These are phyloP conservation scores for Sporodiniella umbellata DNA, from an alignment of 371 early-diverging fungal species.

Conservation along the genomic window DNA sequence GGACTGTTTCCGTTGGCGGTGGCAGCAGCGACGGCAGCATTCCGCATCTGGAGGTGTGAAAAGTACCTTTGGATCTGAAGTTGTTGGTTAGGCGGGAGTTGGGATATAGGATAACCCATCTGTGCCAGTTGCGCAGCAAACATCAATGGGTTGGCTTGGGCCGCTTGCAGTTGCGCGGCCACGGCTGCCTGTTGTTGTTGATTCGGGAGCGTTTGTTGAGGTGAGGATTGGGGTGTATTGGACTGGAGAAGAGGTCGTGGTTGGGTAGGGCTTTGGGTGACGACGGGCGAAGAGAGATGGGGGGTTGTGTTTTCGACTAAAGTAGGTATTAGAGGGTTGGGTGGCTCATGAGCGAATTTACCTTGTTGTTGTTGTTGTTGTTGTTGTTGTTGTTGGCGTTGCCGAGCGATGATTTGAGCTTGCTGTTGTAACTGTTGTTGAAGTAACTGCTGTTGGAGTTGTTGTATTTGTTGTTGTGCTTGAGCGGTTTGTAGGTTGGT, in stretches of 20 bases:
- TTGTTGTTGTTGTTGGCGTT: slow-evolving; percentile 10
- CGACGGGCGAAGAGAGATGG: slow-evolving; percentile 16
- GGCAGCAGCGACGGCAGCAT: slow-evolving; percentile 25
- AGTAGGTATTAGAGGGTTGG: slow-evolving; percentile 4
- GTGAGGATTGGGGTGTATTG: slow-evolving; percentile 17
- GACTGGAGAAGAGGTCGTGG: slow-evolving; percentile 1
- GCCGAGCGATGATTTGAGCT: slow-evolving; percentile 5
- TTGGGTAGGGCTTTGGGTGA: slow-evolving; percentile 9
- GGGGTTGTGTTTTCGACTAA: slow-evolving; percentile 9
- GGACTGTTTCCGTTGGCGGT: background rate
- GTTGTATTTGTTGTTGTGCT: slow-evolving; percentile 9
- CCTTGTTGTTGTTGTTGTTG: slow-evolving; percentile 13
- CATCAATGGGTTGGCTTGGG: slow-evolving; percentile 29
- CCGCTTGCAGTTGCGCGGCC: slow-evolving; percentile 22
- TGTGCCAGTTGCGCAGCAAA: slow-evolving; percentile 43
- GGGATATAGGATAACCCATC: slow-evolving; percentile 44
- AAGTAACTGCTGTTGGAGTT: background rate
- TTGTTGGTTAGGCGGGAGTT: slow-evolving; percentile 37
- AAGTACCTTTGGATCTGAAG: slow-evolving; percentile 38
- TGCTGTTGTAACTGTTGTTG: slow-evolving; percentile 11
- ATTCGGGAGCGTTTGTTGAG: slow-evolving; percentile 13
- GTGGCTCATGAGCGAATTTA: slow-evolving; percentile 2
- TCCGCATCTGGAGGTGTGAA: slow-evolving; percentile 38
- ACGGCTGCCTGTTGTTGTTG: slow-evolving; percentile 20
- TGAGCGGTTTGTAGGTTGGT: slow-evolving; percentile 10